Conservation (phyloP, 192 early-diverging fungal species). For the Polychytrium aggregatum region DNA sequence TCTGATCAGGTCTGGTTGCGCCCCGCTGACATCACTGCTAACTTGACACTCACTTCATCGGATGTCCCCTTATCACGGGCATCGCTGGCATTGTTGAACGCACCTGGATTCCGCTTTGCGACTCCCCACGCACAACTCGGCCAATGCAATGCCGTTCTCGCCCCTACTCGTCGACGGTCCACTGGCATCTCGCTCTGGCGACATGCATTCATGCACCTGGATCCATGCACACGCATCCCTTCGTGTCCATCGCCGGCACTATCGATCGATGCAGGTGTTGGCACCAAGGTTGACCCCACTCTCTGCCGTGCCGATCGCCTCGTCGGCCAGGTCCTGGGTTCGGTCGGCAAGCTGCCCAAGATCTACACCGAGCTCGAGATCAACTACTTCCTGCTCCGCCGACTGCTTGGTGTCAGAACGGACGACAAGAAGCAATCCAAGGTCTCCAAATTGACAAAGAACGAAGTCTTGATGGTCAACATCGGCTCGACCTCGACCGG, state of each 20-base stretch:
- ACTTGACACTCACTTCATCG: too few relatives aligned
- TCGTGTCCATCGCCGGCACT: neutral
- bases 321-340: constrained; percentile 89
- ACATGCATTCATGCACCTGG: too few relatives aligned
- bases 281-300: constrained; percentile 90
- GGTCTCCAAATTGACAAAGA: constrained; percentile 83
- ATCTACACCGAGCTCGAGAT: constrained; percentile 95
- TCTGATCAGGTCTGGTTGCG: too few relatives aligned
- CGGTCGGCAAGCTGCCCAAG: constrained; percentile 79
- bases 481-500: constrained; percentile 93
- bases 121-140: too few relatives aligned
- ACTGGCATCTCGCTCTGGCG: too few relatives aligned
- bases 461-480: constrained; percentile 91
- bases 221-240: neutral
- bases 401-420: constrained; percentile 91
- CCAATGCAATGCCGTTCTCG: too few relatives aligned
- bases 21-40: too few relatives aligned
- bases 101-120: too few relatives aligned
- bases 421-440: constrained; percentile 98
- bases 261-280: constrained; percentile 52
- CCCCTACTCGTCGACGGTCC: too few relatives aligned
- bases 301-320: constrained; percentile 93
- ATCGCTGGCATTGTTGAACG: too few relatives aligned
- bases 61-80: too few relatives aligned
- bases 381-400: constrained; percentile 92